Evolutionary conservation across 225 moss, liverwort and hornwort species (phyloP), one percentile per base, ranked within the genome.

Genomic region (Marchantia paleacea): DNA sequence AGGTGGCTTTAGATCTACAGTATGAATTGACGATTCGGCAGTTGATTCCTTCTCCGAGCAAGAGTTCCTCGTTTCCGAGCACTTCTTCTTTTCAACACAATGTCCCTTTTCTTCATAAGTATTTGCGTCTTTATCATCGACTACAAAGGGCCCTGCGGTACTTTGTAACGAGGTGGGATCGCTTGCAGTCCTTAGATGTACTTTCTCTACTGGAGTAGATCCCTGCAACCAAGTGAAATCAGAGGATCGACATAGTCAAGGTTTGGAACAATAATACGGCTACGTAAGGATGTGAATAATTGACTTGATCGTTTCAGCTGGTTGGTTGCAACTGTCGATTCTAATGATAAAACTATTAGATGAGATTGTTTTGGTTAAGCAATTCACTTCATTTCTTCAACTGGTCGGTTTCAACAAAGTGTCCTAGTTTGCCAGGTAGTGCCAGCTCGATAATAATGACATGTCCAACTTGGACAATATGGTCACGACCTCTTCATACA

Each of bases 1-100:
- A 63, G 91, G 92, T 55, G 96, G 89, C 86, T 91, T 94, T 20
- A 87, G 73, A 50, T 54, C 67, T 74, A 80, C 31, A 6, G 79
- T 22, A 15, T 51, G 70, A 3, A 28, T 24, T 50, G 79, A 75
- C 13, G 73, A 55, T 60, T 82, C 77, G 14, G 76, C 31, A 53
- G 61, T 62, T 22, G 83, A 80, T 55, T 73, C 68, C 76, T 68
- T 80, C 61, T 81, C 80, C 53, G 73, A 77, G 4, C 75, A 80
- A 39, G 75, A 77, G 73, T 77, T 80, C 65, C 74, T 77, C n/a
- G 58, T 64, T 81, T 57, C 86, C 19, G 19, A 48, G 20, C 7
- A 53, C 49, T 73, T 22, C 60, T 78, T 74, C 19, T 78, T 61
- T 16, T 66, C 81, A 30, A 55, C 25, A 81, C 30, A 26, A 31